Conservation (phyloP, 768 basidiomycete species). For the Tylopilus subfusipes region DNA sequence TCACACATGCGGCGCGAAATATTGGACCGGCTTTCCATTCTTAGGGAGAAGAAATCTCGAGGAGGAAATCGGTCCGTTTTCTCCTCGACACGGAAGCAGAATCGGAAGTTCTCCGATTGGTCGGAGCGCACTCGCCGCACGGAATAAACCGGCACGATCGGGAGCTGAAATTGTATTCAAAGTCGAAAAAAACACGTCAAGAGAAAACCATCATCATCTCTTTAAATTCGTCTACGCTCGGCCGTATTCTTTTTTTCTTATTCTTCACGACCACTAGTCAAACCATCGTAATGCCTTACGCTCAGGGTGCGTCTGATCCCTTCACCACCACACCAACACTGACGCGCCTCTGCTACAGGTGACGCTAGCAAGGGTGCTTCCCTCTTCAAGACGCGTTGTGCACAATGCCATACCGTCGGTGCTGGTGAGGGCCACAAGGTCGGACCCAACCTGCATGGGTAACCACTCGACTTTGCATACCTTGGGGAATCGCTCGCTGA, state of each 20-base stretch:
- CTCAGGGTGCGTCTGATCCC: slow-evolving; percentile 34
- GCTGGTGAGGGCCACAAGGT: slow-evolving; percentile 81
- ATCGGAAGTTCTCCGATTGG: slow-evolving; percentile 23
- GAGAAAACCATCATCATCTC: slow-evolving; percentile 10
- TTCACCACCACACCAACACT: background rate
- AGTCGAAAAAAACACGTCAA: slow-evolving; percentile 14
- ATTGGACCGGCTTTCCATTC: no score
- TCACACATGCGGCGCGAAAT: no score
- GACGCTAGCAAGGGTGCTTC: slow-evolving; percentile 86
- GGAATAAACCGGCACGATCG: slow-evolving; percentile 32
- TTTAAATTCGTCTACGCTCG: slow-evolving; percentile 7
- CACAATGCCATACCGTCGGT: slow-evolving; percentile 89
- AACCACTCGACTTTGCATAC: slow-evolving; percentile 24
- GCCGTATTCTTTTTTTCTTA: background rate
- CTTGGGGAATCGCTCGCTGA: background rate
- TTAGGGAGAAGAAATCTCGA: no score
- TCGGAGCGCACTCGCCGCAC: slow-evolving; percentile 1
- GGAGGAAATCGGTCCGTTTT: no score
- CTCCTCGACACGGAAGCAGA: background rate
- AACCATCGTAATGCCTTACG: slow-evolving; percentile 38
- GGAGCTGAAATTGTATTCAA: slow-evolving; percentile 18
- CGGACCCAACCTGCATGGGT: slow-evolving; percentile 95
- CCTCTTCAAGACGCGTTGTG: slow-evolving; percentile 95
- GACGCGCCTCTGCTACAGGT: slow-evolving; percentile 44
- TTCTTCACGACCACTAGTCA: background rate